Evolutionary conservation across 805 yeast species (phyloP), one percentile per base, ranked within the genome.

Genomic region (Grigorovia transvaalensis): DNA sequence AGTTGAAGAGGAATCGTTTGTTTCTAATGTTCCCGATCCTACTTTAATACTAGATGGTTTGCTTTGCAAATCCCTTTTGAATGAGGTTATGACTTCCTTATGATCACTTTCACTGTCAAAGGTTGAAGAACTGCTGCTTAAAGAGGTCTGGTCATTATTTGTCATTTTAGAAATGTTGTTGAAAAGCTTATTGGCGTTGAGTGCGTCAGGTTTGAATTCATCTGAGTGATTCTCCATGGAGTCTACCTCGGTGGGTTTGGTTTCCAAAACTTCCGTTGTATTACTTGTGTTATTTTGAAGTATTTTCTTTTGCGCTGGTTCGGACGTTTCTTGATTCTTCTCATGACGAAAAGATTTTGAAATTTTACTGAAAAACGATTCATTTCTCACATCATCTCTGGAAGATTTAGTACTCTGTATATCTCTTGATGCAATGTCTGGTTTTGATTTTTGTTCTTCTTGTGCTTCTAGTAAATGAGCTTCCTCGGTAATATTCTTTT

Each of bases 61-160:
- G 15, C 8, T 38, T 15, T 38, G n/a, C 15, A 38, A 15, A 15
- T 38, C 42, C 17, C 17, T 38, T 38, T 38, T 38, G 17, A 38
- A 38, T 38, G n/a, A 15, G 15, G 12, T 46, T 20, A 42, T 35
- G 8, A 35, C 44, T 35, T 46, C 48, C 19, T 44, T 35, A 13
- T 46, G 40, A 45, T 45, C 48, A 35, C 48, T 46, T 20, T 46
- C 48, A 20, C 48, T 46, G 4, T 35, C 48, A 38, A 42, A 38
- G 11, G 20, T 13, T 13, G 42, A 38, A 15, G 42, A 3, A 38
- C 42, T 38, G 15, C 15, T 46, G 12, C 13, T 42, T 13, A 38
- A 20, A 20, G 44, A 38, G 19, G 30, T 9, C 1, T 20, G 38
- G 19, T 20, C 33, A 15, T 4, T 13, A n/a, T 3, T 38, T 15